These are phyloP conservation scores for Malania oleifera DNA, from an alignment of 164 flowering plant species.

Conservation along the genomic window DNA sequence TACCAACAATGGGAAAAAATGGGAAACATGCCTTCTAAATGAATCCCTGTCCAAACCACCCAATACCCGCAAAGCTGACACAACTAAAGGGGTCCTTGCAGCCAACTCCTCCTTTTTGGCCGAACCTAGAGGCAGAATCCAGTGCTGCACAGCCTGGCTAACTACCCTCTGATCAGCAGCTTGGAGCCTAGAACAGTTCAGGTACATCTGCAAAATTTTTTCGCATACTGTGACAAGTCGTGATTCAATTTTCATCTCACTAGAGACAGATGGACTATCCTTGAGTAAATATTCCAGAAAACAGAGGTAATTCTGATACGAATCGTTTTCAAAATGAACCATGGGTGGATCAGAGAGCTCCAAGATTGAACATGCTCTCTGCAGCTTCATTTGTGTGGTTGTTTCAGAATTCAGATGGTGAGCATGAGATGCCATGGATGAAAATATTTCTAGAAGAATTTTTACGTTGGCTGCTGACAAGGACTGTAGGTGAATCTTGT, in stretches of 20 bases:
- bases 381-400: slow-evolving; percentile 51
- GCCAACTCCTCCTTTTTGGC: slow-evolving; percentile 85
- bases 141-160: slow-evolving; percentile 30
- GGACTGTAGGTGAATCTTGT: slow-evolving; percentile 38
- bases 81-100: slow-evolving; percentile 64
- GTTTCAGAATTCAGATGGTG: slow-evolving; percentile 58
- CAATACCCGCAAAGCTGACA: slow-evolving; percentile 56
- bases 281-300: slow-evolving; percentile 47
- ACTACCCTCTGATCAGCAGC: slow-evolving; percentile 13
- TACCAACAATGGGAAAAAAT: slow-evolving; percentile 69
- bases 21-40: slow-evolving; percentile 47
- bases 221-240: slow-evolving; percentile 58
- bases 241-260: slow-evolving; percentile 55
- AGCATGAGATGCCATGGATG: slow-evolving; percentile 63
- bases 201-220: slow-evolving; percentile 60
- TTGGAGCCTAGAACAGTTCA: slow-evolving; percentile 45
- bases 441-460: slow-evolving; percentile 48
- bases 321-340: slow-evolving; percentile 87
- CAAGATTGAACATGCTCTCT: slow-evolving; percentile 61
- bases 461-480: slow-evolving; percentile 39
- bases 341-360: slow-evolving; percentile 84
- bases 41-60: slow-evolving; percentile 44
- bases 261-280: slow-evolving; percentile 31
- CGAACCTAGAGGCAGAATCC: slow-evolving; percentile 75
- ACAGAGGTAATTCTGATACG: slow-evolving; percentile 59